Percentiles rank a stretch among this genome's conserved stretches.
These are phyloP conservation scores for cucumber (Cucumis sativus) DNA, from an alignment of 306 rosid genomes.

Conservation along the genomic window DNA sequence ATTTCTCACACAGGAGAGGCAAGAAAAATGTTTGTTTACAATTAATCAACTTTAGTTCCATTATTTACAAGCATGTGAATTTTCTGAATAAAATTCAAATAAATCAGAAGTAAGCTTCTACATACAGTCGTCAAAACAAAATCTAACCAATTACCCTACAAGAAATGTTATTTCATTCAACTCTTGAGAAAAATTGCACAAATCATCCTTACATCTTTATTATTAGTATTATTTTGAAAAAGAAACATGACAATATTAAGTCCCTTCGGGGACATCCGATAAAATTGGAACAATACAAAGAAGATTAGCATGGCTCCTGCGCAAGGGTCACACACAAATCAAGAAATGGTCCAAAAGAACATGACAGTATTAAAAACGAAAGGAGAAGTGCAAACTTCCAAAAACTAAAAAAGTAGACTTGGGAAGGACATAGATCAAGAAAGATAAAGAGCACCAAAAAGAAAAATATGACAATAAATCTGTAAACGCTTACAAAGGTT, in stretches of 20 bases:
- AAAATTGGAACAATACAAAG: too few relatives aligned
- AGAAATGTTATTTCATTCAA: background rate
- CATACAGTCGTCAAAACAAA: background rate
- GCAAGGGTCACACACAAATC: too few relatives aligned
- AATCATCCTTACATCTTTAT: background rate
- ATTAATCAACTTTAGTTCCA: background rate
- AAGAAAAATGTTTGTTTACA: background rate
- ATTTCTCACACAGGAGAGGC: background rate
- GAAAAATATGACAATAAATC: background rate
- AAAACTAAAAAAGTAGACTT: background rate
- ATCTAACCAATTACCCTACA: background rate
- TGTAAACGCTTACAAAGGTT: background rate
- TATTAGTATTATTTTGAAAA: background rate
- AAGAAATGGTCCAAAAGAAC: background rate
- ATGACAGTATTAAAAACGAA: background rate
- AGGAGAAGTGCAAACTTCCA: background rate
- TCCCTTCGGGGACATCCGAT: too few relatives aligned
- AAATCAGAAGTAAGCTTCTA: background rate
- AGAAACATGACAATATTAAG: background rate
- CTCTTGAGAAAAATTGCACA: background rate
- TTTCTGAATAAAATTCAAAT: background rate
- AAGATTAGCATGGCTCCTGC: too few relatives aligned
- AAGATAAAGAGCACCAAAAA: background rate
- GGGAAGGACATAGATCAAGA: background rate
- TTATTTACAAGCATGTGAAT: background rate